Base-by-base conservation (phyloP, 2,329 filamentous ascomycete genomes). In the Talaromyces albobiverticillius region DNA sequence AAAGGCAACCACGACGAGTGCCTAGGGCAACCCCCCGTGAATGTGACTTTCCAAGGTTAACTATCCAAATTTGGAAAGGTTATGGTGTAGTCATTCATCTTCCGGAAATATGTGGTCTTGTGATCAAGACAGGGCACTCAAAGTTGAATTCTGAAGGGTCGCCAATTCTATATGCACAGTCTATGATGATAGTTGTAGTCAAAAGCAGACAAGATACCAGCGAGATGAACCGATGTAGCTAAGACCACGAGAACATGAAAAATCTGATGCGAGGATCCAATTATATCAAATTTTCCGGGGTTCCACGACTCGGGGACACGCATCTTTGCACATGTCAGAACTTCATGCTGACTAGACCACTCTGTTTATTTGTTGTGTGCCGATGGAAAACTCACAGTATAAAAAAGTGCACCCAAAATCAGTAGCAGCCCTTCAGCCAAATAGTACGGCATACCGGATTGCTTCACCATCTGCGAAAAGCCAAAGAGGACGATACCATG, bases 231-330 rank as follows among this genome's bases (percentile, higher is more conserved):
- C 25, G 66, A 58, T 23, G 71, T 71, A 5, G 71, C 73, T 4
- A 77, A 29, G 0, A 76, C 75, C 9, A 71, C 69, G 3, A 71
- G 61, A 3, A 69, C 34, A 54, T 71, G 69, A 58, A 66, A 72
- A 14, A 70, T 57, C 3, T 64, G 65, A 53, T 71, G 69, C 5
- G 67, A 71, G 13, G 62, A 61, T 14, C 65, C 64, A 60, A 64
- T 70, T 29, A 71, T 62, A 48, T 71, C 67, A 51, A 72, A 71
- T 14, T 52, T 56, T 2, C 66, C 68, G 2, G 70, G 69, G 47
- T 53, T 65, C 22, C 62, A 56, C 2, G 59, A 51, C 55, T 67
- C 64, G 2, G 64, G 64, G 8, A 60, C 41, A 56, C 59, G 57
- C 22, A 51, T 57, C 62, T 18, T 61, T 25, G 16, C 6, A 32